Base-by-base conservation (phyloP, 768 basidiomycete genomes). In the Rhizopogon salebrosus region DNA sequence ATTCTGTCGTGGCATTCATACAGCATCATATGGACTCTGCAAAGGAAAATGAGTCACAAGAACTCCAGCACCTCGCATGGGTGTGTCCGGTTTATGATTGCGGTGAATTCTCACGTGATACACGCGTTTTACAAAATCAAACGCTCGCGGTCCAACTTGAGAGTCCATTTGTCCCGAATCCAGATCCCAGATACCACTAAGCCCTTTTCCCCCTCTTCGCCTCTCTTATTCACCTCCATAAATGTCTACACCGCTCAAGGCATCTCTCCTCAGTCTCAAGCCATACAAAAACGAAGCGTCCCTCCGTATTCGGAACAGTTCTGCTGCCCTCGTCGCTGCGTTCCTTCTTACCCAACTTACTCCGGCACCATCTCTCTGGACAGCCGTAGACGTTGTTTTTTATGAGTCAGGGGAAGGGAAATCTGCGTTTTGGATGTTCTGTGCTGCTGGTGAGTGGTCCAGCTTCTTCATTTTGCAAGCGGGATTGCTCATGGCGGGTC, bases 291-390 rank as follows among this genome's bases (percentile, higher is more conserved):
- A 62, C 40, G 73, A 75, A 51, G 73, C 74, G 2, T 49, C 66
- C 6, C 51, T 72, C n/a, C 66, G 74, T 45, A 58, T 75, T 43
- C 73, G 74, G 38, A 73, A 65, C 41, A 74, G 72, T 24, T 59
- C 64, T 2, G 57, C 74, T 20, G 65, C 61, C 42, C 63, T 75
- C 27, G 51, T 67, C 13, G 60, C 58, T 9, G 55, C 71, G 20
- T 52, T 67, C 8, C 54, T 75, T n/a, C 59, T 70, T 49, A 73
- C 73, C 2, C 63, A 70, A 43, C 59, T 75, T 24, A 52, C 73
- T 1, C 74, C 74, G 6, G 24, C 72, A 9, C 74, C 74, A 5
- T 69, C 72, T 1, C 38, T 67, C 8, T 75, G 67, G 70, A 61
- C 63, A 4, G 69, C 73, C 1, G 40, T 72, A 29, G 56, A 56